Conservation (phyloP, 2,329 filamentous ascomycete genomes). For the Fusarium albidum region DNA sequence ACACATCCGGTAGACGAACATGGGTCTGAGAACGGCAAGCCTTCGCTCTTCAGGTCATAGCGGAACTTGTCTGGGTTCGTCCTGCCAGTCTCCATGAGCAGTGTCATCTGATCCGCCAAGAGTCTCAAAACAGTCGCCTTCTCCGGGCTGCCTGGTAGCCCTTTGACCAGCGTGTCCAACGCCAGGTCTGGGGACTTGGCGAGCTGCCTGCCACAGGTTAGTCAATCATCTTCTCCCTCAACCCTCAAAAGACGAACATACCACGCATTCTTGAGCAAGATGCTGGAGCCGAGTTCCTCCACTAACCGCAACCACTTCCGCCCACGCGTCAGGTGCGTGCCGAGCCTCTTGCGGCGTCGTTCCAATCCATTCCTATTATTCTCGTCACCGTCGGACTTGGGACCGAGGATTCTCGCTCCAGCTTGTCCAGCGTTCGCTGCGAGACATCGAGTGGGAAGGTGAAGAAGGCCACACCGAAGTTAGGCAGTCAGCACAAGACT, state of each 20-base stretch:
- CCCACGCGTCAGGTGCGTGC: slow-evolving; percentile 5
- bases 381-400: slow-evolving; percentile 4
- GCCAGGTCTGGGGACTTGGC: slow-evolving; percentile 6
- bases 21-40: neutral
- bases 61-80: slow-evolving; percentile 6
- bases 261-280: slow-evolving; percentile 12
- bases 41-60: neutral
- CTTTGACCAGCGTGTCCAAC: slow-evolving; percentile 4
- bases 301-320: slow-evolving; percentile 13
- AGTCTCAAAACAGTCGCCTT: slow-evolving; percentile 11
- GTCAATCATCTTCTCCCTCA: neutral
- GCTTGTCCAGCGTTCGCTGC: no score
- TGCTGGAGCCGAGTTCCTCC: slow-evolving; percentile 2
- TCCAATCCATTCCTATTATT: neutral
- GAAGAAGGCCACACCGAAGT: no score
- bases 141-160: slow-evolving; percentile 1
- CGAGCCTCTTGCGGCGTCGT: slow-evolving; percentile 4
- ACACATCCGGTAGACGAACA: neutral
- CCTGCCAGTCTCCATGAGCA: slow-evolving; percentile 3
- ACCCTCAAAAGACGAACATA: neutral
- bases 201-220: slow-evolving; percentile 4
- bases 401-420: neutral
- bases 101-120: slow-evolving; percentile 5
- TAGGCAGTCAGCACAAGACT: no score
- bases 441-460: no score